Base-by-base conservation (phyloP, 2,329 filamentous ascomycete species). In the Magnaporthiopsis incrustans region DNA sequence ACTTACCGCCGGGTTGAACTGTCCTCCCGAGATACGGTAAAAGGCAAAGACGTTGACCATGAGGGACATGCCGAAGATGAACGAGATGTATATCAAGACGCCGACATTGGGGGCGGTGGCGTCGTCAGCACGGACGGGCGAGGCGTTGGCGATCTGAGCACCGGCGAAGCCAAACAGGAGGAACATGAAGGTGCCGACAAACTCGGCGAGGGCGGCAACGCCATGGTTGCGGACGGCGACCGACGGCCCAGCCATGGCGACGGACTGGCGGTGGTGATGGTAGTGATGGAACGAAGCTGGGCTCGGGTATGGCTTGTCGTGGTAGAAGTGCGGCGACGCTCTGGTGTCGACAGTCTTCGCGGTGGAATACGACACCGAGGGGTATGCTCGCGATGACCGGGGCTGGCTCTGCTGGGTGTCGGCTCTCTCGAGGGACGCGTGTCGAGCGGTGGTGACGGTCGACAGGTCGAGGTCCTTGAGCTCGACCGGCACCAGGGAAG, bases 1-100 rank as follows among this genome's bases (percentile, higher is more conserved):
- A 73, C 77, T 73, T 72, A 81, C 80, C 57, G 77, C 80, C 18
- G 80, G 80, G 67, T 82, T 82, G 66, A 82, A 82, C 71, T 81
- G 76, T 60, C 80, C 80, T 50, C 80, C 80, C 3, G 78, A 82
- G 27, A 85, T 76, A 58, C 83, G 78, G 68, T 78, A 85, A 69
- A 85, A 85, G 30, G 82, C 77, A 82, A 82, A 85, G 11, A 83
- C 82, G 64, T 81, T 84, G 64, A 82, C 78, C 1, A 79, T 76
- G 27, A 86, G 70, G 3, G 81, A 78, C 11, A 81, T 72, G 15
- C 81, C 81, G 63, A 85, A 85, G 44, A 77, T 74, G 1, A 80
- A 68, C 38, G 81, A 78, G 66, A 85, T 80, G 69, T 81, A 84
- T 27, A 85, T 69, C 53, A 84, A 69, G 35, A 72, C 75, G 58